Evolutionary conservation across 208 protist species (phyloP), one percentile per base, ranked within the genome.

Genomic region (Acanthamoeba triangularis): DNA sequence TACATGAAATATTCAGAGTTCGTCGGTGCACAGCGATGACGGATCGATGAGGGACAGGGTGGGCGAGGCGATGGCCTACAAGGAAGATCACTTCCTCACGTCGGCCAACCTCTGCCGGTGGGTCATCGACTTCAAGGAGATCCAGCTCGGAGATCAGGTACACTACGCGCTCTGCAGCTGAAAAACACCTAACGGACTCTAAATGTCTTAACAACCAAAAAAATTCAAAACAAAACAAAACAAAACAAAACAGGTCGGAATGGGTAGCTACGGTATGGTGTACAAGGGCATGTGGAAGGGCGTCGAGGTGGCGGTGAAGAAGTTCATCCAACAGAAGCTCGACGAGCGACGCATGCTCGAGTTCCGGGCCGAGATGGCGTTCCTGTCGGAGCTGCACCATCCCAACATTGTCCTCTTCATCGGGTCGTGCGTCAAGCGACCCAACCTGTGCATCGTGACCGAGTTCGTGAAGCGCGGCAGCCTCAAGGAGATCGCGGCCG

Each of bases 341-440:
- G 44, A 59, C 33, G 84, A 91, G 84, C 44, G 56, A 6, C 84
- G 49, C 30, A 91, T 91, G 84, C 56, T 91, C 18, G 84, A 91
- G 84, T 91, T 91, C 84, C 2, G 84, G 25, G 84, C 84, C 20
- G 84, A 91, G 56, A 69, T 91, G 84, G 84, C 84, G 25, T 91
- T 91, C 84, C 59, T 91, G 2, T 69, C 52, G 11, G 84, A 91
- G 84, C 84, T 91, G 8, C 84, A 91, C 84, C 84, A 91, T 28
- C 84, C 84, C 84, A 91, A 91, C 84, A 91, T 91, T 20, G 84
- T 91, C 8, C 84, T 91, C 52, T 91, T 91, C 56, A 91, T 91
- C 44, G 84, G 84, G 23, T 7, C 84, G 1, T 91, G 84, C 56
- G 59, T 91, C 20, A 91, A 67, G 84, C 20, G 49, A 11, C 84